Evolutionary conservation across 371 early-diverging fungal genomes (phyloP), one percentile per base, ranked within the genome.

Genomic region (Mortierella sp.): DNA sequence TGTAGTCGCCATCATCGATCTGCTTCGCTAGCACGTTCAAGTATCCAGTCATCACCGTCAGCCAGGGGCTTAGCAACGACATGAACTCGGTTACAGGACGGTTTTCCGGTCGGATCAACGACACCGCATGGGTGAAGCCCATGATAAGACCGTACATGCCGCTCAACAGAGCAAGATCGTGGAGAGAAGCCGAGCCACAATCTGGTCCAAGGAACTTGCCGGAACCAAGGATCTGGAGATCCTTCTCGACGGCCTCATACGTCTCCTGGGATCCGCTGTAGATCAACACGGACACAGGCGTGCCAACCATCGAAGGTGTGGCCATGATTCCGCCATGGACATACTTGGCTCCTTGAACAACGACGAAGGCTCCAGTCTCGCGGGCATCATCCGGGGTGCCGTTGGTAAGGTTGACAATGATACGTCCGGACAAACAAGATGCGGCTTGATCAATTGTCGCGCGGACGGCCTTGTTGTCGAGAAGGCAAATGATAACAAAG

Each of bases 401-500:
- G 24, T 60, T 50, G 11, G 60, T 60, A 28, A 50, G 30, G 44
- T 60, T 60, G 51, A 60, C 51, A 11, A 60, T 31, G 23, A 44
- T 51, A 6, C 51, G 60, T 37, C 51, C 60, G 2, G 24, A 21
- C n/a, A 51, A 50, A 12, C 42, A 51, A 23, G 60, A 28, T 5
- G 19, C n/a, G 23, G 51, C 52, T 12, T 50, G 51, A 9, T 41
- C 31, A 9, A 60, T 19, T 11, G 30, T 51, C 2, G 39, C 51
- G 39, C 34, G 30, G 8, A 60, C 60, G 24, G 28, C 52, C 27
- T 60, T 44, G 51, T 60, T 51, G 15, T 60, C 52, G 28, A 60
- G 60, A 42, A 60, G 50, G 23, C 60, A 60, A 30, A 60, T 50
- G 27, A 51, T 32, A 19, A 51, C 50, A 3, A 51, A 6, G 8